These are phyloP conservation scores for Quercus glauca DNA, from an alignment of 306 rosid genomes.

Conservation along the genomic window DNA sequence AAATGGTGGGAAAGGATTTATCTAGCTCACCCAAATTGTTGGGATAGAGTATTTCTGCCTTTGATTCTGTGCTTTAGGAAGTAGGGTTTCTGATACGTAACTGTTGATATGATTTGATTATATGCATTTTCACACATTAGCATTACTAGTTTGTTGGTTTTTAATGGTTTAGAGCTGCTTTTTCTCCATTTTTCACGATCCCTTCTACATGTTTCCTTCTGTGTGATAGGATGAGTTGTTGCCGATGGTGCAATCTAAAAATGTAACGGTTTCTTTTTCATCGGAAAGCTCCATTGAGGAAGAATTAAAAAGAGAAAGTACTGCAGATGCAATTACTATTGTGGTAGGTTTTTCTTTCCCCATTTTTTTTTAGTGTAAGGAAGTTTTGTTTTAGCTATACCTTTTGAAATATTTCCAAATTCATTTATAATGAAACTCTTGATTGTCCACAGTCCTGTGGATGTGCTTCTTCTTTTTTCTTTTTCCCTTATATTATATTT, in stretches of 20 bases:
- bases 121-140: background rate
- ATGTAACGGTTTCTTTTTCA: constrained; percentile 88
- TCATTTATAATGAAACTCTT: constrained; percentile 1
- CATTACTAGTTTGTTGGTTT: background rate
- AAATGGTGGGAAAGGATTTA: background rate
- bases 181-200: constrained; percentile 18
- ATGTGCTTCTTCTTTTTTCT: background rate
- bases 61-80: background rate
- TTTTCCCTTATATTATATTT: constrained; percentile 1
- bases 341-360: constrained; percentile 49
- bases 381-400: background rate
- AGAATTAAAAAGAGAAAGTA: constrained; percentile 94
- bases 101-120: constrained; percentile 15
- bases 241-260: constrained; percentile 73
- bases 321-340: constrained; percentile 92
- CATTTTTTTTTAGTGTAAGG: background rate
- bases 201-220: constrained; percentile 12
- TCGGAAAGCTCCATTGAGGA: constrained; percentile 98
- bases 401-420: background rate
- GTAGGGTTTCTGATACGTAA: background rate
- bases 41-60: background rate
- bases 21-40: background rate
- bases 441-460: constrained; percentile 18
- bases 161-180: constrained; percentile 1
- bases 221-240: constrained; percentile 70